Evolutionary conservation across 1,284 basidiomycete species (phyloP).

Genomic region (Marasmius fiardii): DNA sequence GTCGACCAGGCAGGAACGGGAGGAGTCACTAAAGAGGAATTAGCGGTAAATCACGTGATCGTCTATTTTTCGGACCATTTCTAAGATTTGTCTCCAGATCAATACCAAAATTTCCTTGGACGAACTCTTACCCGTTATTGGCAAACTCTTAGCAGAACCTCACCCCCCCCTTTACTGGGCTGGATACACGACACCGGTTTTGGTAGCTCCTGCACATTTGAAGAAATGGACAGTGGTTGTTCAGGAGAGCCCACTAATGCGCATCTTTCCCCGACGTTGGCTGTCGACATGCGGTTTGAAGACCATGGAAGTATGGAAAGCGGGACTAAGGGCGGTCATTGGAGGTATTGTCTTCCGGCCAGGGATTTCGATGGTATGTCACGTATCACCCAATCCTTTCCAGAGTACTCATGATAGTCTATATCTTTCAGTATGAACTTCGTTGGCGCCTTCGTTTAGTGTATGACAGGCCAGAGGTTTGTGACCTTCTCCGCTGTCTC

Average conservation of each 20-base stretch:
- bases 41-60: slow-evolving; percentile 38
- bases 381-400: neutral
- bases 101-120: slow-evolving; percentile 20
- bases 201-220: slow-evolving; percentile 53
- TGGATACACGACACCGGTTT: slow-evolving; percentile 56
- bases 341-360: slow-evolving; percentile 66
- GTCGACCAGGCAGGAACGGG: slow-evolving; percentile 37
- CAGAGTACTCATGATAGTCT: neutral
- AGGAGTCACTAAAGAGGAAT: slow-evolving; percentile 45
- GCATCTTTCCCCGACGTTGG: slow-evolving; percentile 72
- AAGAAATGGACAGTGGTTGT: slow-evolving; percentile 57
- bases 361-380: slow-evolving; percentile 68
- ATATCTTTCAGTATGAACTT: slow-evolving; percentile 51
- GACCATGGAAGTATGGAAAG: slow-evolving; percentile 64
- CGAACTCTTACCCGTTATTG: slow-evolving; percentile 31
- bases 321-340: slow-evolving; percentile 63
- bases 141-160: slow-evolving; percentile 40
- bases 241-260: slow-evolving; percentile 39
- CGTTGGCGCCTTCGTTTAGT: slow-evolving; percentile 62
- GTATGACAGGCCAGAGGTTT: slow-evolving; percentile 75
- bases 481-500: slow-evolving; percentile 61
- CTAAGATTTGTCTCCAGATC: slow-evolving; percentile 19
- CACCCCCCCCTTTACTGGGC: slow-evolving; percentile 64
- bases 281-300: slow-evolving; percentile 64
- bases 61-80: neutral